Evolutionary conservation across 2,329 filamentous ascomycete species (phyloP).

Genomic region (Xylariaceae sp.): DNA sequence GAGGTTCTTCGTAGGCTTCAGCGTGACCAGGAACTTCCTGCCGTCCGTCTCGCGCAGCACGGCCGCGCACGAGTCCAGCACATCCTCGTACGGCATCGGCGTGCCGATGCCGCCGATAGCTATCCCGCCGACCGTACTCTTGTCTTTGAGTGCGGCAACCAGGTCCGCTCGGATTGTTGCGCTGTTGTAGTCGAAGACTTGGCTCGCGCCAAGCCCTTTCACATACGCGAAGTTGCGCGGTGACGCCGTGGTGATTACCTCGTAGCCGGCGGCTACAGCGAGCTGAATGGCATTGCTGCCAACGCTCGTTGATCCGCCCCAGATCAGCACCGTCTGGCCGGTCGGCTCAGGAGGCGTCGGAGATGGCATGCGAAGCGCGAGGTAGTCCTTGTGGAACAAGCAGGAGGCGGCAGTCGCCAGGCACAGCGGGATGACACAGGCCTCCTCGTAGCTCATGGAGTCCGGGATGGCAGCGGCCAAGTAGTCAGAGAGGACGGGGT

Average conservation of each 20-base stretch:
- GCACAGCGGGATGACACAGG: constrained; percentile 39
- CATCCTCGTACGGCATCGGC: not conserved
- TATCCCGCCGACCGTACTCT: constrained; percentile 37
- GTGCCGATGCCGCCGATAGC: constrained; percentile 5
- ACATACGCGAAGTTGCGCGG: constrained; percentile 31
- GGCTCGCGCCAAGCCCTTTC: constrained; percentile 19
- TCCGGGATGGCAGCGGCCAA: constrained; percentile 38
- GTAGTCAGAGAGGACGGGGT: constrained; percentile 34
- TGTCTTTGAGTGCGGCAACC: constrained; percentile 33
- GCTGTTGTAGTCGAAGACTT: constrained; percentile 29
- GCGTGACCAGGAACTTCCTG: not conserved
- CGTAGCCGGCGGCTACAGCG: constrained; percentile 45
- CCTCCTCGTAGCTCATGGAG: constrained; percentile 38
- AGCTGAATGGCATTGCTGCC: constrained; percentile 50
- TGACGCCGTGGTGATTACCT: constrained; percentile 45
- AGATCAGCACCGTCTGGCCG: constrained; percentile 31
- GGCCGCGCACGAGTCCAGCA: not conserved
- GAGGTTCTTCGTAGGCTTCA: not conserved
- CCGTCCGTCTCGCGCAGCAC: not conserved
- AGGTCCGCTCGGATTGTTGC: constrained; percentile 32
- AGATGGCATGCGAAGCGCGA: constrained; percentile 34
- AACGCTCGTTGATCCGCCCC: constrained; percentile 47
- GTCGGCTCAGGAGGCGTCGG: constrained; percentile 1
- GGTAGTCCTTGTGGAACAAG: constrained; percentile 36
- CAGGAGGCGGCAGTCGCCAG: constrained; percentile 39